phyloP scores from a whole-genome alignment of 768 basidiomycete genomes.

The Russula sp. region DNA sequence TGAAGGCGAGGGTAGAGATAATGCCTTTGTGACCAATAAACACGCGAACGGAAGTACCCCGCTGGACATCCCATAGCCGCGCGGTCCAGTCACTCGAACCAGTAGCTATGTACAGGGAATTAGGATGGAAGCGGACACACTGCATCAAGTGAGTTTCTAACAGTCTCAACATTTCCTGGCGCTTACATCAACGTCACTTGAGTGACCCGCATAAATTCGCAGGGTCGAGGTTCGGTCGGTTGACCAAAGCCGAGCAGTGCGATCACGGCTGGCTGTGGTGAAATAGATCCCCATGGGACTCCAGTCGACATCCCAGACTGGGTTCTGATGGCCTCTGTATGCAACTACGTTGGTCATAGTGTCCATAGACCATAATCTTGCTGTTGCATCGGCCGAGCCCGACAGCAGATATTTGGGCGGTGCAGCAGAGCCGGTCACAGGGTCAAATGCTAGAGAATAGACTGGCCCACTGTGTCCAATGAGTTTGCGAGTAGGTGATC shows the following conservation, averaged over 20 bases:
- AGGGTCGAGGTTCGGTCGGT: conserved; percentile 84
- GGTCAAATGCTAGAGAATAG: conserved; percentile 91
- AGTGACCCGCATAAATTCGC: conserved; percentile 89
- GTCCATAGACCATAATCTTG: conserved; percentile 91
- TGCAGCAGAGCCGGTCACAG: conserved; percentile 75
- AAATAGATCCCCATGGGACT: conserved; percentile 98
- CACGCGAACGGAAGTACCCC: conserved; percentile 86
- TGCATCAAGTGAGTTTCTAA: conserved; percentile 28
- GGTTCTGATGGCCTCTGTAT: conserved; percentile 93
- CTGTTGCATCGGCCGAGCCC: conserved; percentile 85
- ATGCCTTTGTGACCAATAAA: conserved; percentile 93
- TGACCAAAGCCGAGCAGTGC: conserved; percentile 93
- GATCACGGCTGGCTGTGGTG: conserved; percentile 88
- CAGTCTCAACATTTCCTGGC: background rate
- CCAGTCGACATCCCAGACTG: conserved; percentile 99
- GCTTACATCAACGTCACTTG: conserved; percentile 95
- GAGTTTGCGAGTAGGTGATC: conserved; percentile 83
- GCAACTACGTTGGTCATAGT: conserved; percentile 91
- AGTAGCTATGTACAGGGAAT: conserved; percentile 93
- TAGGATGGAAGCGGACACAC: conserved; percentile 96
- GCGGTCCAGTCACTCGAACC: conserved; percentile 96
- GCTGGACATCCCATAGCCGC: conserved; percentile 97
- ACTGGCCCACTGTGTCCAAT: conserved; percentile 97
- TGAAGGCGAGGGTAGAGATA: conserved; percentile 79
- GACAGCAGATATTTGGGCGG: conserved; percentile 87